These are phyloP conservation scores for Candida smagusa DNA, from an alignment of 1,139 yeast genomes.

Conservation along the genomic window DNA sequence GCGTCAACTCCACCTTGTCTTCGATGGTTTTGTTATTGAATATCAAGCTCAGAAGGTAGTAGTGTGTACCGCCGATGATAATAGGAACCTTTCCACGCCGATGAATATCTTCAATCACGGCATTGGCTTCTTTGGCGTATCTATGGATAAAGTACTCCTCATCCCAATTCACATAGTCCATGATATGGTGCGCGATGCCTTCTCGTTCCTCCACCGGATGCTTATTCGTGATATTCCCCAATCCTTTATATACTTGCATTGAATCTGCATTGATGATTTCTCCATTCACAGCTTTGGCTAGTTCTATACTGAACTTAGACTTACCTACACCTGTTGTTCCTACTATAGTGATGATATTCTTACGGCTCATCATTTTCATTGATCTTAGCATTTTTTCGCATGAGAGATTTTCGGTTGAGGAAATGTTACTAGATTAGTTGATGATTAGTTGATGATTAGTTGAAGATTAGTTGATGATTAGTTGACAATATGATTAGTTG, in stretches of 20 bases:
- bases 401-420: no score
- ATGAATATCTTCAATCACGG: constrained; percentile 62
- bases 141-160: constrained; percentile 83
- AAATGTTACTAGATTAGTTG: no score
- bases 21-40: constrained; percentile 62
- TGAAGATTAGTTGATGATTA: no score
- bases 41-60: constrained; percentile 75
- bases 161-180: constrained; percentile 78
- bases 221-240: constrained; percentile 83
- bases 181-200: constrained; percentile 78
- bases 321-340: constrained; percentile 99
- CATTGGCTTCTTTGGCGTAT: constrained; percentile 69
- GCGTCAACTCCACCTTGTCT: constrained; percentile 22
- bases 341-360: constrained; percentile 62
- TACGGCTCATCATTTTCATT: constrained; percentile 12
- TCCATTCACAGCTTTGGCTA: constrained; percentile 76
- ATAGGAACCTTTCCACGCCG: constrained; percentile 74
- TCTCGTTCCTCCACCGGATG: constrained; percentile 78
- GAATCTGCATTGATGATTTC: constrained; percentile 95
- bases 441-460: no score
- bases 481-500: no score
- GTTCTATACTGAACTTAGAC: constrained; percentile 76
- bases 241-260: constrained; percentile 83
- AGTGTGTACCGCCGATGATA: constrained; percentile 94
- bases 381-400: constrained; percentile 19